Conservation (phyloP, 495 filamentous ascomycete genomes). For the Chaetomium fimeti region DNA sequence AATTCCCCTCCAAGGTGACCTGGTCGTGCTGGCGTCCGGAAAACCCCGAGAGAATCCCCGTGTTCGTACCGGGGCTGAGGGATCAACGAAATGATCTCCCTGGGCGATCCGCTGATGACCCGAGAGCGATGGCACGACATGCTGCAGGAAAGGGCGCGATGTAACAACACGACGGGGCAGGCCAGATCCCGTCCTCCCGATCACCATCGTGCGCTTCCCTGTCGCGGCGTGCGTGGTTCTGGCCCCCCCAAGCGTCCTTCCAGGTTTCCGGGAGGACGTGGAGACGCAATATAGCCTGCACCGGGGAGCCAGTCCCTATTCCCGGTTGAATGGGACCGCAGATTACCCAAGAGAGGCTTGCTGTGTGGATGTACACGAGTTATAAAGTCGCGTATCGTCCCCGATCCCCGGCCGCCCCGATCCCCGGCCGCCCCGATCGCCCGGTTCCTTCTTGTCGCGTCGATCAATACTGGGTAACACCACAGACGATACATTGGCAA, state of each 20-base stretch:
- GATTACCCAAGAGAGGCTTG: slow-evolving; percentile 22
- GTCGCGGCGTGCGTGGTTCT: background rate
- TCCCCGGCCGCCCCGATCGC: background rate
- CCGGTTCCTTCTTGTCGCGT: background rate
- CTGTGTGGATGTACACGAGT: background rate
- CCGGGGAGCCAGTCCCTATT: slow-evolving; percentile 16
- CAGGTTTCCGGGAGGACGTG: background rate
- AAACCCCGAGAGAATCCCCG: background rate
- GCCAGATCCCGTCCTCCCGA: background rate
- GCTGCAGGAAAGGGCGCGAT: slow-evolving; percentile 12
- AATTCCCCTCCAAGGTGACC: background rate
- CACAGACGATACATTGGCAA: slow-evolving; percentile 16
- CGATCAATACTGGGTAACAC: background rate
- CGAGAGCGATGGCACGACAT: slow-evolving; percentile 1
- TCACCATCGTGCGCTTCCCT: background rate
- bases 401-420: background rate
- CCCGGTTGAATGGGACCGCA: slow-evolving; percentile 33
- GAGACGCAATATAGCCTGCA: slow-evolving; percentile 29
- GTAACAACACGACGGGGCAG: slow-evolving; percentile 12
- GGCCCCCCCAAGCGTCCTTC: background rate
- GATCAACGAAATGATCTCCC: background rate
- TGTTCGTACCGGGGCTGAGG: background rate
- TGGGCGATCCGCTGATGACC: background rate
- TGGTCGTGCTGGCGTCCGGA: background rate
- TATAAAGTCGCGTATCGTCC: slow-evolving; percentile 15